Base-by-base conservation (phyloP, 2,329 filamentous ascomycete species). In the Scorias spongiosa region DNA sequence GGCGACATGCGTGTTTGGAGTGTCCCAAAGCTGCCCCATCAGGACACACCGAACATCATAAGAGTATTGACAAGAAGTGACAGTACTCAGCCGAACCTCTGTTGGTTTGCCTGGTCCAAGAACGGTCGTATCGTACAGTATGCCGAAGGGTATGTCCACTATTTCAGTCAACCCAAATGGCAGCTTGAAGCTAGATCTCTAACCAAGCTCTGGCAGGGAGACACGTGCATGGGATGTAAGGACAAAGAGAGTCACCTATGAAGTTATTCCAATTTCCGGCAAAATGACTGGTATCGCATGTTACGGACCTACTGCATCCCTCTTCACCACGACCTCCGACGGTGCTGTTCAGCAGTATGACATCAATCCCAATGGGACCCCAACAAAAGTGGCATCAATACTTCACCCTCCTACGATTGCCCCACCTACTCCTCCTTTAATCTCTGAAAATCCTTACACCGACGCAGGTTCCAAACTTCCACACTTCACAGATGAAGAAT, bases 71-170 rank as follows among this genome's bases (percentile, higher is more conserved):
- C 85, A 61, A 75, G 84, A 54, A 79, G 79, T 7, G 87, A 94
- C 48, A 79, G 79, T 51, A 79, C 75, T 51, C 68, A 77, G 29
- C 66, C 77, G 2, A 86, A 86, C 1, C 81, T 84, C 32, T 94
- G 93, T 60, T 98, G 91, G 91, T 88, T 95, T 71, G 83, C 80
- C 15, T 98, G 91, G 91, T 96, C 91, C 0, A 96, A 95, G 66
- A 96, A 94, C 66, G 91, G 91, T 34, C 82, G 88, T 52, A 87
- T 98, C 51, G 79, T 98, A 50, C 91, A 98, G 64, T 88, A 80
- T 63, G 83, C 84, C 5, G 86, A 95, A 64, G 79, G 81, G 88
- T 94, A 71, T 68, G 84, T 76, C 44, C 42, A 30, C 5, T 29
- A 20, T 39, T n/a, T 9, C 9, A 28, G 14, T n/a, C 37, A 5